Evolutionary conservation across 2,329 filamentous ascomycete species (phyloP).

Genomic region (Ceratocystis lukuohia): DNA sequence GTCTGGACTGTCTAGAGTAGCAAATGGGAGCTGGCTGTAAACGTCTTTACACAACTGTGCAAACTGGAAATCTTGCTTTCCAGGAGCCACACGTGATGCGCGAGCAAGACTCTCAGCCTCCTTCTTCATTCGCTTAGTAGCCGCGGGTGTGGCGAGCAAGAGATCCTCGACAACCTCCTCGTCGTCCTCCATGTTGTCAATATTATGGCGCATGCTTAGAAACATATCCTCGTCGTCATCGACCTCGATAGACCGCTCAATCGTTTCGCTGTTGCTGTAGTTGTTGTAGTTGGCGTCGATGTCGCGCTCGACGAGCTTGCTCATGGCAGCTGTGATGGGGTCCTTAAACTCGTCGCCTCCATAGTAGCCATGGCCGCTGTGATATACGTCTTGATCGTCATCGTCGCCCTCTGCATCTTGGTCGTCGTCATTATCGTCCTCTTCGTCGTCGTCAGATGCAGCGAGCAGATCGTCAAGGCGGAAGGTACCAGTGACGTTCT

Average conservation of each 20-base stretch:
- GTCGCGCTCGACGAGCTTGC: constrained; percentile 19
- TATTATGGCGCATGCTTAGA: constrained; percentile 35
- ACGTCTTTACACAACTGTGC: constrained; percentile 59
- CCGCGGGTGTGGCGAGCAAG: constrained; percentile 43
- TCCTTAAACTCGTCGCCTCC: constrained; percentile 30
- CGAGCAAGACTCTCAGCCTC: constrained; percentile 45
- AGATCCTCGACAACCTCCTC: constrained; percentile 18
- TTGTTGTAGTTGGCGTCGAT: constrained; percentile 17
- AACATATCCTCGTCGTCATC: constrained; percentile 35
- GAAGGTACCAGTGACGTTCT: constrained; percentile 22
- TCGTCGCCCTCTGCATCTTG: constrained; percentile 30
- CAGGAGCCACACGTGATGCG: constrained; percentile 28
- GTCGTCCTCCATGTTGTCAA: constrained; percentile 30
- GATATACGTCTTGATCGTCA: constrained; percentile 16
- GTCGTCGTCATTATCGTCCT: constrained; percentile 31
- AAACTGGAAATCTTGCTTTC: constrained; percentile 49
- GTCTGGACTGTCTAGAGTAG: constrained; percentile 55
- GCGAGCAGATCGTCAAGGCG: constrained; percentile 20
- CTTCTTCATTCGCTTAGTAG: constrained; percentile 37
- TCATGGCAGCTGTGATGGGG: constrained; percentile 21
- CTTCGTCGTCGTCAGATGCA: constrained; percentile 21
- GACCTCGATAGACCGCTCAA: constrained; percentile 27
- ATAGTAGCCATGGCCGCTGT: constrained; percentile 25
- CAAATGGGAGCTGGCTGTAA: constrained; percentile 41
- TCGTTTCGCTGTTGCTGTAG: constrained; percentile 7